Evolutionary conservation across 75 land plant species (phyloP), one percentile per base, ranked within the genome.

Genomic region (Pinus albicaulis): DNA sequence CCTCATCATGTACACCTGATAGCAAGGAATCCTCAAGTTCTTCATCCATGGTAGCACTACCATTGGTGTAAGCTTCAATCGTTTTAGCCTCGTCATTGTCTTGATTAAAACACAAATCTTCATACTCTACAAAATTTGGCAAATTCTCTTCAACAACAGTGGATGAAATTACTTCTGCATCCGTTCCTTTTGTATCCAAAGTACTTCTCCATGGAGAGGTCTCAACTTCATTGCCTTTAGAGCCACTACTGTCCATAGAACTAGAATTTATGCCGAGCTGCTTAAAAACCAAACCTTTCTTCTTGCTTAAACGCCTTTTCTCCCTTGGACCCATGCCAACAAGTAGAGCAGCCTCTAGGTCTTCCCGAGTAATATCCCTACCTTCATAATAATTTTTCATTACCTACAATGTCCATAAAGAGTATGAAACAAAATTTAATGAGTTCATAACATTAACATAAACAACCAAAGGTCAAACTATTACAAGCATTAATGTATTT

Each of bases 291-390:
- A 86, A 28, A 4, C 96, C 93, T 78, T 76, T 92, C 76, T 89
- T 95, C 83, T 86, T 92, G 73, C 72, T 78, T 3, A 91, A 80
- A 66, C 91, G 79, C 74, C 93, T 88, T 74, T 82, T 82, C 79
- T 90, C 98, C 69, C 86, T 92, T 28, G 95, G 94, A 72, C 89
- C 97, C 92, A 92, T 92, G 73, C 98, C 98, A 79, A 95, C 95
- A 53, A 92, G 65, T 48, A 92, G 55, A 56, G 99, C 99, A 66
- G 78, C 86, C 76, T 88, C 84, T 77, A 98, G 73, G 74, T 95
- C 98, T 77, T 83, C 83, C 15, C 88, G 75, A 16, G 82, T 72
- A 56, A 95, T 88, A 26, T 88, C 91, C 76, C 89, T 86, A 25
- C 96, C 87, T 63, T 97, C 98, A 82, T 81, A 98, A 78, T 98